These are phyloP conservation scores for Multifurca ochricompacta DNA, from an alignment of 768 basidiomycete species.

Conservation along the genomic window DNA sequence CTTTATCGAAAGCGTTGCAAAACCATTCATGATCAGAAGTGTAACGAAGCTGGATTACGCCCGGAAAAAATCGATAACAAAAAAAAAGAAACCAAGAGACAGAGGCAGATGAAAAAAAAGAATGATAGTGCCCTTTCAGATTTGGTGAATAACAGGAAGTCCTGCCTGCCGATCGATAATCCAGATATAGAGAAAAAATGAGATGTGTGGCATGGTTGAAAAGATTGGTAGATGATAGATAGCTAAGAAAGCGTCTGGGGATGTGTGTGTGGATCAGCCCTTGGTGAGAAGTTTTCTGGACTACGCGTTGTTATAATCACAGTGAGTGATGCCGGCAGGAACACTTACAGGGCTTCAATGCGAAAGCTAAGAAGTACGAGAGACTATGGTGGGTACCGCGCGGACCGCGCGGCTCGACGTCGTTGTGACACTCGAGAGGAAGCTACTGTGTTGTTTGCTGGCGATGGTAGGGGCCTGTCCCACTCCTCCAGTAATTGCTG, in stretches of 20 bases:
- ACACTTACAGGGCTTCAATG: neutral
- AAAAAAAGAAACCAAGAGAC: neutral
- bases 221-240: neutral
- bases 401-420: conserved; percentile 3
- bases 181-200: neutral
- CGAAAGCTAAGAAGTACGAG: neutral
- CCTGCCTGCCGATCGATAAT: conserved; percentile 24
- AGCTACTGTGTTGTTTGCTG: conserved; percentile 13
- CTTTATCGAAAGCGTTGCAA: no score
- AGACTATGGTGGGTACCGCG: neutral
- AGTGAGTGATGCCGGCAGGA: neutral
- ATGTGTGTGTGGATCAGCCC: conserved; percentile 13
- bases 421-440: neutral
- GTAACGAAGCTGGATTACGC: no score
- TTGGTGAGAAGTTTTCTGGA: conserved; percentile 4
- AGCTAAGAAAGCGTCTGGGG: conserved; percentile 11
- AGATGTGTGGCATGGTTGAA: neutral
- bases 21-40: no score
- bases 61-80: no score
- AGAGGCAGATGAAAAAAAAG: conserved; percentile 21
- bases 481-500: conserved; percentile 64
- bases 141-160: conserved; percentile 46
- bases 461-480: conserved; percentile 32
- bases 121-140: conserved; percentile 34
- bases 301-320: neutral